A percentile compares a stretch with the other conserved stretches of the same genome.
Evolutionary conservation across 2,329 filamentous ascomycete genomes (phyloP).

Genomic region (Trichoderma citrinoviride): DNA sequence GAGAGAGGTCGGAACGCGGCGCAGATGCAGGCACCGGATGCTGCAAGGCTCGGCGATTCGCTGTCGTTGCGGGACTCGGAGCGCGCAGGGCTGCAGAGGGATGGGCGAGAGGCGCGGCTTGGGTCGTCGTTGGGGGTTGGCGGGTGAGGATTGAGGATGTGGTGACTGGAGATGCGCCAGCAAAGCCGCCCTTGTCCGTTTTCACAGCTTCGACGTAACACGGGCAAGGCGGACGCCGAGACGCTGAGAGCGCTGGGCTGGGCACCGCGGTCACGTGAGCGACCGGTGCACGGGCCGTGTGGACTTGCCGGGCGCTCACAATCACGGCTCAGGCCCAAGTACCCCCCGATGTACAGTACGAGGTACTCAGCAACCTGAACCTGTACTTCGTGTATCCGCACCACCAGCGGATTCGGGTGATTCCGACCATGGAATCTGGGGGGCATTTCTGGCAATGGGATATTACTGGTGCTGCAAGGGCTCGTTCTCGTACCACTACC

Average conservation of each 20-base stretch:
- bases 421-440: too few relatives aligned
- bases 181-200: constrained; percentile 22
- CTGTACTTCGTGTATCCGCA: too few relatives aligned
- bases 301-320: neutral
- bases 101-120: neutral
- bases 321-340: neutral
- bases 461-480: too few relatives aligned
- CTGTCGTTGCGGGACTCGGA: neutral
- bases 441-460: too few relatives aligned
- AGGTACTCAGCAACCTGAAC: neutral
- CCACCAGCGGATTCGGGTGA: too few relatives aligned
- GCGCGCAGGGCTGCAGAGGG: neutral
- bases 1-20: neutral
- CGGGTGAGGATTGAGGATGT: neutral
- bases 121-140: neutral
- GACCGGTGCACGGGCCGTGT: constrained; percentile 29
- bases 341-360: neutral
- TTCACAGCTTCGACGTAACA: constrained; percentile 18
- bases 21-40: neutral
- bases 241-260: neutral
- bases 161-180: constrained; percentile 19
- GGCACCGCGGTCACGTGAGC: constrained; percentile 35
- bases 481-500: too few relatives aligned
- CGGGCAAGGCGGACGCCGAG: constrained; percentile 15
- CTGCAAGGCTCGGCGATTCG: neutral